Base-by-base conservation (phyloP, 768 basidiomycete genomes). In the Pisolithus tinctorius region DNA sequence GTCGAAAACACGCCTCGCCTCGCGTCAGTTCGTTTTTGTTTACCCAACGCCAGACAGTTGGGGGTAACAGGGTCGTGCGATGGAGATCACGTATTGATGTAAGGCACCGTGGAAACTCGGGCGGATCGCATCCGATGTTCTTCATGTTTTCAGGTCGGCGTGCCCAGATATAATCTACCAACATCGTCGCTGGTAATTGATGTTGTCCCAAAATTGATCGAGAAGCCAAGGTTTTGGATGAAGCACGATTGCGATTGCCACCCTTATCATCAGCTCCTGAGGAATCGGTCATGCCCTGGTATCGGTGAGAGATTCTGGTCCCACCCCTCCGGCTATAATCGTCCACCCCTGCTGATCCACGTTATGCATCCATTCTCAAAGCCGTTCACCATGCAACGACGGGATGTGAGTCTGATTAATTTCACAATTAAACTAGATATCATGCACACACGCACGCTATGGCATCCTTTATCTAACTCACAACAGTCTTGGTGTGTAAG, bases 121-220 rank as follows among this genome's bases (percentile, higher is more conserved):
- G 59, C 5, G 92, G 89, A 59, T 92, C 86, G 56, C 83, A 85
- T 13, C 84, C 81, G 37, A 81, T 69, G 55, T 82, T 82, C 55
- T 72, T 66, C 9, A 63, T 57, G 50, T 69, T 65, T 48, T 71
- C 64, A 23, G 70, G 69, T 58, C 85, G 85, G 59, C 85, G 87
- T 11, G 94, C 87, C 2, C 93, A 80, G 50, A 94, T 81, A 52
- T 82, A 94, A 61, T 94, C 93, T 46, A 93, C 70, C 49, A 71
- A 71, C 86, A 93, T 84, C 26, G 71, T 73, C 7, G 77, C 64
- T 4, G 81, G 81, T 59, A 85, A 75, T 17, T 67, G 64, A 27
- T 88, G 61, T 36, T 79, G 57, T 4, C 14, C 83, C 86, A 63
- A 89, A 89, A 59, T 78, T 82, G 40, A 70, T 55, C 6, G 85